Evolutionary conservation across 78 protist genomes (phyloP).

Genomic region (Polysphondylium violaceum): DNA sequence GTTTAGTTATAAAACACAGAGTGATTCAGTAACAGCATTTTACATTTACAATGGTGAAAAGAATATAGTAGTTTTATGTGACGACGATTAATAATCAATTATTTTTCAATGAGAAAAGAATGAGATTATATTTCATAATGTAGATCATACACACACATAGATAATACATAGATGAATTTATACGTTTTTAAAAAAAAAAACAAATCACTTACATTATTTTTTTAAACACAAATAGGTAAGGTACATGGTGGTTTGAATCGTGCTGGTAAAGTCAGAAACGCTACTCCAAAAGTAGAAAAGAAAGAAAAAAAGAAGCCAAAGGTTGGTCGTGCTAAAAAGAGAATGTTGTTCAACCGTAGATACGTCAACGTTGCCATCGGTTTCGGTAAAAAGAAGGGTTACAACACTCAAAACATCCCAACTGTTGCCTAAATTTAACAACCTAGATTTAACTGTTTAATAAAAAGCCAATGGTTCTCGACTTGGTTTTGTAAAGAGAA

Average conservation of each 20-base stretch:
- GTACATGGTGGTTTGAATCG: slow-evolving; percentile 97
- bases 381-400: slow-evolving; percentile 88
- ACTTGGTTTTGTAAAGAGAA: too few relatives aligned
- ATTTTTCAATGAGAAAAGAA: background rate
- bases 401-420: slow-evolving; percentile 86
- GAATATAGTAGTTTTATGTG: too few relatives aligned
- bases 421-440: slow-evolving; percentile 46
- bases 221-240: slow-evolving; percentile 63
- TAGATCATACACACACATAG: background rate
- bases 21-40: background rate
- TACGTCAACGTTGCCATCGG: slow-evolving; percentile 89
- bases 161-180: background rate
- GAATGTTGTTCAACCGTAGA: slow-evolving; percentile 93
- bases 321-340: slow-evolving; percentile 94
- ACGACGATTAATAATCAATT: too few relatives aligned
- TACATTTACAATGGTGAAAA: background rate
- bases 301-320: slow-evolving; percentile 85
- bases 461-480: too few relatives aligned
- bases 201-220: background rate
- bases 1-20: background rate
- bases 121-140: background rate
- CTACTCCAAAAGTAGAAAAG: slow-evolving; percentile 93
- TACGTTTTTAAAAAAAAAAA: background rate
- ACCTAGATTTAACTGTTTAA: too few relatives aligned
- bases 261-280: slow-evolving; percentile 97